Percentiles rank a stretch among this genome's conserved stretches.
These are phyloP conservation scores for Hypoxylon sp. DNA, from an alignment of 2,329 filamentous ascomycete species.

Conservation along the genomic window DNA sequence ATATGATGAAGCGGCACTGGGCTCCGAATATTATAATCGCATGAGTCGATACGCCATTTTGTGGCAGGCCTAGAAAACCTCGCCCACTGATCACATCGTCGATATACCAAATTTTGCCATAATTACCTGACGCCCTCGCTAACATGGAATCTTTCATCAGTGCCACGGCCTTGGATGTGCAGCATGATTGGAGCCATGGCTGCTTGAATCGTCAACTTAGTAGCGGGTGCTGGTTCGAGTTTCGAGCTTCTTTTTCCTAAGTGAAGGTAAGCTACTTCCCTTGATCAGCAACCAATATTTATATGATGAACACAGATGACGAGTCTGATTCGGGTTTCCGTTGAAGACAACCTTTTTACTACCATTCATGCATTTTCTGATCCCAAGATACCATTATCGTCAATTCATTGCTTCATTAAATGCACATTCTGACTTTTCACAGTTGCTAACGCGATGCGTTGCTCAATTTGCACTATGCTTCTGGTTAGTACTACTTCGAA, in stretches of 20 bases:
- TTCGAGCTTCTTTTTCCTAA: neutral
- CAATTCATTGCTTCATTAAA: neutral
- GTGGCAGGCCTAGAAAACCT: constrained; percentile 99
- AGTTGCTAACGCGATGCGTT: neutral
- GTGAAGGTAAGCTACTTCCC: constrained; percentile 36
- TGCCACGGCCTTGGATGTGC: neutral
- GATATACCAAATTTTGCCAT: constrained; percentile 2
- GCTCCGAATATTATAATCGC: constrained; percentile 77
- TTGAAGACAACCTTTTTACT: constrained; percentile 72
- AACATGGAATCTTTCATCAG: constrained; percentile 20
- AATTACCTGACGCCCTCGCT: constrained; percentile 14
- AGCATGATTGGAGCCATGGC: neutral
- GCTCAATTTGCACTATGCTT: neutral
- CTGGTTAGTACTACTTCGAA: constrained; percentile 36
- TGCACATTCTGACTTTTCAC: constrained; percentile 35
- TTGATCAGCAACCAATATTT: constrained; percentile 50
- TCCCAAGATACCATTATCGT: constrained; percentile 23
- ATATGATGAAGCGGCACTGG: constrained; percentile 96
- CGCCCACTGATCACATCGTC: constrained; percentile 83
- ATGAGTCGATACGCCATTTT: constrained; percentile 91
- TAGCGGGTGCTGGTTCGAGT: neutral
- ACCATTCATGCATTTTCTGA: constrained; percentile 70
- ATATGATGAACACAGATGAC: constrained; percentile 72
- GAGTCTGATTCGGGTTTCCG: constrained; percentile 75
- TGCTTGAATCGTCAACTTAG: neutral